Evolutionary conservation across 2,329 filamentous ascomycete species (phyloP).

Genomic region (Pseudogymnoascus sp.): DNA sequence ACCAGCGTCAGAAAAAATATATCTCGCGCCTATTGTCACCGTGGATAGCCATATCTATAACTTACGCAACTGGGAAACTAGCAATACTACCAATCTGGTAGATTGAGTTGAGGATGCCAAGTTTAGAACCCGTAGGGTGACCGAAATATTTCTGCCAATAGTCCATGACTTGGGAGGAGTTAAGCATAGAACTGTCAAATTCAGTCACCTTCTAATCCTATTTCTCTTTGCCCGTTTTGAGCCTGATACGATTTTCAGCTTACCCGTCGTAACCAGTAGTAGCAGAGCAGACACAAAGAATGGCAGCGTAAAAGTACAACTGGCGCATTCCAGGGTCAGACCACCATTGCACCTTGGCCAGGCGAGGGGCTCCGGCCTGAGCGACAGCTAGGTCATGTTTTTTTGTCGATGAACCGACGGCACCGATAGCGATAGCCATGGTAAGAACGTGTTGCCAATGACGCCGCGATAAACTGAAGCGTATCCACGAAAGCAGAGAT

Average conservation of each 20-base stretch:
- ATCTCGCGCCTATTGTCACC: slow-evolving; percentile 12
- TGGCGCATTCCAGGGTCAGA: slow-evolving; percentile 48
- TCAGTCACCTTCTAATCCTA: slow-evolving; percentile 6
- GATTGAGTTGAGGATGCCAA: slow-evolving; percentile 38
- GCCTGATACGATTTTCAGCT: neutral
- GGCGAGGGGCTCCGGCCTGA: slow-evolving; percentile 39
- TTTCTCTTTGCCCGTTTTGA: neutral
- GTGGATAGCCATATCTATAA: slow-evolving; percentile 13
- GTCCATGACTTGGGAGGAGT: slow-evolving; percentile 51
- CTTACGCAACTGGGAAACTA: slow-evolving; percentile 29
- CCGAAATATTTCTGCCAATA: slow-evolving; percentile 46
- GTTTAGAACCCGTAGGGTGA: slow-evolving; percentile 31
- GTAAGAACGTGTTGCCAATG: neutral
- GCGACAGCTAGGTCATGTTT: slow-evolving; percentile 32
- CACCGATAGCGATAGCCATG: neutral
- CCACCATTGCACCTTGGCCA: slow-evolving; percentile 49
- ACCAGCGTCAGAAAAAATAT: neutral
- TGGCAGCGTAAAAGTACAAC: slow-evolving; percentile 45
- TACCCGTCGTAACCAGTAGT: slow-evolving; percentile 33
- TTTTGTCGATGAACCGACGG: slow-evolving; percentile 12
- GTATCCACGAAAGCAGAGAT: neutral
- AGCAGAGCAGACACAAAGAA: slow-evolving; percentile 52
- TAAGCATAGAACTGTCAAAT: slow-evolving; percentile 40
- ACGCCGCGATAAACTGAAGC: neutral
- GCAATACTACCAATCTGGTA: slow-evolving; percentile 35